Evolutionary conservation across 129 eudicot species (phyloP), one percentile per base, ranked within the genome.

Genomic region (Flaveria trinervia): DNA sequence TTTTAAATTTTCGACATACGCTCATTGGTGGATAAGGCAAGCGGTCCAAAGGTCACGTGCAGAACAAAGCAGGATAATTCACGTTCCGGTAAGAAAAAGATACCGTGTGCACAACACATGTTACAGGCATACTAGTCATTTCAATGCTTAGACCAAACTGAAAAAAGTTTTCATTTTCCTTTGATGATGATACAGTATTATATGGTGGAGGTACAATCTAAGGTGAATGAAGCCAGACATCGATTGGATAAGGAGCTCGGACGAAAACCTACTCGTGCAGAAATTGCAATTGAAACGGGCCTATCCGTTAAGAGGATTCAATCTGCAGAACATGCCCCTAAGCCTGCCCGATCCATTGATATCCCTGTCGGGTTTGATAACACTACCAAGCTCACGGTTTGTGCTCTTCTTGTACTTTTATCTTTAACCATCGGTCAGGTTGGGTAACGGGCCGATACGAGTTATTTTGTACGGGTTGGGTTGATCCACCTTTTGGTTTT

Each of bases 1-100:
- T 71, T 95, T 91, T 78, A 95, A 92, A 64, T 91, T 95, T 86
- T 95, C 97, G 18, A 95, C 99, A 25, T 95, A 95, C 71, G 99
- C 97, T 76, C 96, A 91, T 79, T 95, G 99, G 99, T 95, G 99
- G 99, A 95, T 95, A 56, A 88, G 82, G 73, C 97, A 95, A 75
- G 96, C 98, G 39, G 93, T 94, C 49, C 88, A 92, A 15, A 89
- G 88, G 84, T 89, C 92, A 55, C 96, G 93, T 76, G 85, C 93
- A 69, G 97, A 89, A 80, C 98, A 89, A 79, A 85, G 96, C 65
- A 84, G 98, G 77, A 91, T 86, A 60, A 91, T 94, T 74, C 86
- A 96, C 26, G 83, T 94, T 68, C 98, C 98, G 12, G 98, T 94
- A 85, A 83, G 89, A 75, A 45, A 28, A 67, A 1, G 44, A 64